Conservation (phyloP, 495 filamentous ascomycete genomes). For the Penicillium desertorum region DNA sequence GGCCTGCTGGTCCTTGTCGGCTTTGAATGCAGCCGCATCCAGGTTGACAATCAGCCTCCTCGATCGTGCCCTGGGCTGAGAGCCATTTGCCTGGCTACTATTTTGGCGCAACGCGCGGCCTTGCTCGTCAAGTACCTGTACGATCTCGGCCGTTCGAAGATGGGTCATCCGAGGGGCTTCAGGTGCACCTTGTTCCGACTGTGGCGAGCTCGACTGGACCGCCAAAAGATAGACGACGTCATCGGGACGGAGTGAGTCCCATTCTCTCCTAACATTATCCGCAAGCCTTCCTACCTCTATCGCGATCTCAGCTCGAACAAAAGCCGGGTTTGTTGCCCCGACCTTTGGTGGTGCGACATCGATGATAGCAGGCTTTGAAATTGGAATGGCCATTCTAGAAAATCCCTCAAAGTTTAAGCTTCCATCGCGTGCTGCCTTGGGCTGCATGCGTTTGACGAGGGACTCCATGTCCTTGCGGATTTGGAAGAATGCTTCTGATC, state of each 20-base stretch:
- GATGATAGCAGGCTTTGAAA: slow-evolving; percentile 81
- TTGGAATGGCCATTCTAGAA: slow-evolving; percentile 87
- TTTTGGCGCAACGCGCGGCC: slow-evolving; percentile 71
- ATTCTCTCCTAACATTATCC: slow-evolving; percentile 75
- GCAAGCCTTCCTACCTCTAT: slow-evolving; percentile 79
- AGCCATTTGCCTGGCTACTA: slow-evolving; percentile 51
- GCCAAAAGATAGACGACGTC: slow-evolving; percentile 88
- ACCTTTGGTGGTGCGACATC: slow-evolving; percentile 84
- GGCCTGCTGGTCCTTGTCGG: slow-evolving; percentile 64
- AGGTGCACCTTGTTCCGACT: slow-evolving; percentile 45
- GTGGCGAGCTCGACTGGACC: slow-evolving; percentile 54
- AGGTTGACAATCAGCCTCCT: slow-evolving; percentile 77
- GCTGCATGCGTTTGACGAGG: slow-evolving; percentile 73
- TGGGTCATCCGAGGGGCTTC: slow-evolving; percentile 62
- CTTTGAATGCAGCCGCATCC: slow-evolving; percentile 75
- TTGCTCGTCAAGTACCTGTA: slow-evolving; percentile 86
- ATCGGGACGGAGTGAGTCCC: slow-evolving; percentile 84
- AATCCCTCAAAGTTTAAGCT: slow-evolving; percentile 77
- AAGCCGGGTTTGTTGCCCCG: slow-evolving; percentile 79
- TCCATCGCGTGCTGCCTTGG: slow-evolving; percentile 60
- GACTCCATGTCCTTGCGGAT: slow-evolving; percentile 89
- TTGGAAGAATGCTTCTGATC: slow-evolving; percentile 91
- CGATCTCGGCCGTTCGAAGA: slow-evolving; percentile 80
- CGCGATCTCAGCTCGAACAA: slow-evolving; percentile 83
- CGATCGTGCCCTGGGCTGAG: slow-evolving; percentile 53